Evolutionary conservation across 257 asterid genomes (phyloP), one percentile per base, ranked within the genome.

Genomic region (Fraxinus cuspidata): DNA sequence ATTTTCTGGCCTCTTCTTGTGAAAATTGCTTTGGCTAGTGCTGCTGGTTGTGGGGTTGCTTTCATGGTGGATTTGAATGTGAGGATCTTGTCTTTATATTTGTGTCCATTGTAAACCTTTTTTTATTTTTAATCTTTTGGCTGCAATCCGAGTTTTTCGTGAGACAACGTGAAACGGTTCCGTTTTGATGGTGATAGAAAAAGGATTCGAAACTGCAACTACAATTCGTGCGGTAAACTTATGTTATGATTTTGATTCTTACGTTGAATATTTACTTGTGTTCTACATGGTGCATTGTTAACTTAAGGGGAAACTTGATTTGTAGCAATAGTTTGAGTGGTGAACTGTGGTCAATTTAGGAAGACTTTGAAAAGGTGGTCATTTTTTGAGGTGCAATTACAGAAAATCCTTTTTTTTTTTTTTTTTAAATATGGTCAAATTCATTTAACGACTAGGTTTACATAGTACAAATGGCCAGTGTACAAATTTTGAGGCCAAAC

Each of bases 11-110:
- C 15, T 28, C 71, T 1, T 37, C 42, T 70, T 75, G 64, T 65
- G 81, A 70, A 74, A 76, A 77, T 51, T 77, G 75, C 19, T 71
- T 77, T 63, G 25, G 72, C 8, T 49, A 70, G 34, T 65, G n/a
- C 34, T 34, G 44, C 16, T 80, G 56, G 65, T 69, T 77, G 83
- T 83, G 77, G 81, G 79, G 81, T 74, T 66, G 42, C 75, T 35
- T 71, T 74, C 47, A 71, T 79, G 80, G 64, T 76, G 77, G 63
- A 71, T 73, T 68, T 79, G 64, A 72, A 27, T 65, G 34, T 32
- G 67, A 79, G 84, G 79, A 76, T 79, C 82, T 77, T 77, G 71
- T 37, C 53, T 72, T 34, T 18, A 51, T 37, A 47, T 27, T 70
- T 25, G 2, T 47, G 16, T 70, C 51, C 47, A 18, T 49, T 67